These are phyloP conservation scores for Alternaria conjuncta DNA, from an alignment of 2,329 filamentous ascomycete genomes.

Conservation along the genomic window DNA sequence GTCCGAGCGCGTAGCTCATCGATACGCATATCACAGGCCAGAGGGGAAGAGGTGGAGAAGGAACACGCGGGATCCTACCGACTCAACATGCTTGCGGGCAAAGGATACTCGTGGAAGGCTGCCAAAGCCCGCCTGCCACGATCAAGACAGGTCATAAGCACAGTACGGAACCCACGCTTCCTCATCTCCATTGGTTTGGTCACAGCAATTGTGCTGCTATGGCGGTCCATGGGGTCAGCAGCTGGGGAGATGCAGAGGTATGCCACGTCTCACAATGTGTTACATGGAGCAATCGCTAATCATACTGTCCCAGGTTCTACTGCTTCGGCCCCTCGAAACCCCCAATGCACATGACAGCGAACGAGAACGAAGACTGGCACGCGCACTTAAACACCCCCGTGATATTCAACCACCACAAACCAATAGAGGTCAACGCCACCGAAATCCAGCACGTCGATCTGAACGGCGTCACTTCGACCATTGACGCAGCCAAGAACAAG, in stretches of 20 bases:
- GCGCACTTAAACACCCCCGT: conserved; percentile 90
- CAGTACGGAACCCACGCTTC: conserved; percentile 79
- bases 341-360: conserved; percentile 93
- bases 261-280: conserved; percentile 25
- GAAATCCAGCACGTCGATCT: conserved; percentile 83
- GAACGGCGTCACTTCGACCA: conserved; percentile 82
- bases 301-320: conserved; percentile 74
- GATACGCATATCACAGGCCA: conserved; percentile 40
- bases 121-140: conserved; percentile 80
- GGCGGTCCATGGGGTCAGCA: conserved; percentile 81
- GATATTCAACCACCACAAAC: conserved; percentile 92
- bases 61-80: conserved; percentile 20
- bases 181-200: conserved; percentile 74
- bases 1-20: conserved; percentile 41
- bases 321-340: conserved; percentile 95
- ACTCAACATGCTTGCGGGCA: conserved; percentile 80
- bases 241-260: conserved; percentile 92
- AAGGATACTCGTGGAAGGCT: conserved; percentile 91
- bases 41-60: conserved; percentile 34
- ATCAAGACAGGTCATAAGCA: conserved; percentile 66
- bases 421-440: conserved; percentile 81
- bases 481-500: conserved; percentile 77
- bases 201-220: conserved; percentile 79
- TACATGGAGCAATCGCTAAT: conserved; percentile 26
- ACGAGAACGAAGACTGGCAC: conserved; percentile 90